phyloP scores from a whole-genome alignment of 2,329 filamentous ascomycete species.

The Chrysosporium keratinophilum region DNA sequence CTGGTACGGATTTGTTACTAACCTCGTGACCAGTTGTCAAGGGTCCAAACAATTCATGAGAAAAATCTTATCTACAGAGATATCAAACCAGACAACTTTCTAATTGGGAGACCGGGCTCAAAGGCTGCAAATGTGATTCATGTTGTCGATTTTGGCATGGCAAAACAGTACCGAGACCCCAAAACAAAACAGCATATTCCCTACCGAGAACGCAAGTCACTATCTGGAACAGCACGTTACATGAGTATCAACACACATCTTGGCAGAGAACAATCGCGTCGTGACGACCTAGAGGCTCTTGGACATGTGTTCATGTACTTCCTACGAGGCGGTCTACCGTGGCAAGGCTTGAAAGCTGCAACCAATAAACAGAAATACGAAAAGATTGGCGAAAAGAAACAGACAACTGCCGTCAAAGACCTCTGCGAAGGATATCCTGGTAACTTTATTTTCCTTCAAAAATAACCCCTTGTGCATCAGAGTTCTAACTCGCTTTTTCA shows the following conservation, averaged over 20 bases:
- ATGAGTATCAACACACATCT: slow-evolving; percentile 99
- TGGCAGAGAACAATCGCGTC: slow-evolving; percentile 86
- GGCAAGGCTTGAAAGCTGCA: slow-evolving; percentile 58
- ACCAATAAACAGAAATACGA: slow-evolving; percentile 96
- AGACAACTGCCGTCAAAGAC: slow-evolving; percentile 93
- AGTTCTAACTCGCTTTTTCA: slow-evolving; percentile 30
- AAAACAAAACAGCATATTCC: slow-evolving; percentile 99
- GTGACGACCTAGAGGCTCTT: slow-evolving; percentile 86
- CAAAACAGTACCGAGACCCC: slow-evolving; percentile 96
- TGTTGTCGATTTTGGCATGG: slow-evolving; percentile 98
- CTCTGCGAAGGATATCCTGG: slow-evolving; percentile 87
- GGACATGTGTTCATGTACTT: slow-evolving; percentile 64
- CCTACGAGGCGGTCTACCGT: slow-evolving; percentile 54
- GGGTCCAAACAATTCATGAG: slow-evolving; percentile 91
- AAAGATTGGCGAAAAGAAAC: slow-evolving; percentile 99
- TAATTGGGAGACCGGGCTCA: slow-evolving; percentile 82
- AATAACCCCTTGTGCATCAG: neutral
- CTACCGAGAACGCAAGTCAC: slow-evolving; percentile 89
- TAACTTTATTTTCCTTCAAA: slow-evolving; percentile 25
- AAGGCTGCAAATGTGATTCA: slow-evolving; percentile 98
- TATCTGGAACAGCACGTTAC: slow-evolving; percentile 93
- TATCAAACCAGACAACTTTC: slow-evolving; percentile 98
- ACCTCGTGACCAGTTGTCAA: slow-evolving; percentile 54
- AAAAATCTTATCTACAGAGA: slow-evolving; percentile 99
- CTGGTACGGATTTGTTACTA: slow-evolving; percentile 18